These are phyloP conservation scores for Xylaria sp. DNA, from an alignment of 2,329 filamentous ascomycete genomes.

Conservation along the genomic window DNA sequence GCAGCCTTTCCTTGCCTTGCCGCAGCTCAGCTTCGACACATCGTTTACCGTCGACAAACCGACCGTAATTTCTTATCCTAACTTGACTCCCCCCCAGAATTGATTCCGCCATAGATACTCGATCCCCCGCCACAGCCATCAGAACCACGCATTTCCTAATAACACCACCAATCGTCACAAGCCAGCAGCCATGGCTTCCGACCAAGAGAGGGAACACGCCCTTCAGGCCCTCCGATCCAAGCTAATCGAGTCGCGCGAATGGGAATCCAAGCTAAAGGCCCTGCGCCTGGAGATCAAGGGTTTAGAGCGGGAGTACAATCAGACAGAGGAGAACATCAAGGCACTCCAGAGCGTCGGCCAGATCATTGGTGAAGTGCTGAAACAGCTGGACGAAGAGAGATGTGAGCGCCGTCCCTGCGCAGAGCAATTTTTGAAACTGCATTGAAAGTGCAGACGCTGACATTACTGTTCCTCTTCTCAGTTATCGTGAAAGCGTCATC, in stretches of 20 bases:
- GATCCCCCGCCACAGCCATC: not conserved
- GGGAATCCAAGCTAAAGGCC: slow-evolving; percentile 95
- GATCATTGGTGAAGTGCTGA: slow-evolving; percentile 98
- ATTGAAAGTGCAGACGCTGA: slow-evolving; percentile 8
- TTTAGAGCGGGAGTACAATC: slow-evolving; percentile 88
- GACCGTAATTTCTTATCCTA: not conserved
- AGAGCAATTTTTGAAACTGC: not conserved
- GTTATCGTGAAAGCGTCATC: slow-evolving; percentile 99
- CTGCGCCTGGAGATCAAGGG: slow-evolving; percentile 94
- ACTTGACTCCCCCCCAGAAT: not conserved
- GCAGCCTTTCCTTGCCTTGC: slow-evolving; percentile 11
- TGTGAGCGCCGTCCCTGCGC: slow-evolving; percentile 55
- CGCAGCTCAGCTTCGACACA: not conserved
- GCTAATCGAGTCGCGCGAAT: slow-evolving; percentile 92
- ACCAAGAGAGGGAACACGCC: slow-evolving; percentile 61
- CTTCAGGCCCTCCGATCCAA: slow-evolving; percentile 74
- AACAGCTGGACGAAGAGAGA: slow-evolving; percentile 97
- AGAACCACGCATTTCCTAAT: not conserved
- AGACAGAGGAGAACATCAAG: slow-evolving; percentile 99
- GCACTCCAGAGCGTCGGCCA: slow-evolving; percentile 97
- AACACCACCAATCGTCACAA: slow-evolving; percentile 9
- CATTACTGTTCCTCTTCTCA: slow-evolving; percentile 33
- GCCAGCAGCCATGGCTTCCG: slow-evolving; percentile 42
- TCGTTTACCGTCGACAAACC: not conserved
- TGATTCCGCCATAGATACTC: not conserved